phyloP scores from a whole-genome alignment of 225 moss, liverwort and hornwort species.

The Pseudisothecium myosuroides region DNA sequence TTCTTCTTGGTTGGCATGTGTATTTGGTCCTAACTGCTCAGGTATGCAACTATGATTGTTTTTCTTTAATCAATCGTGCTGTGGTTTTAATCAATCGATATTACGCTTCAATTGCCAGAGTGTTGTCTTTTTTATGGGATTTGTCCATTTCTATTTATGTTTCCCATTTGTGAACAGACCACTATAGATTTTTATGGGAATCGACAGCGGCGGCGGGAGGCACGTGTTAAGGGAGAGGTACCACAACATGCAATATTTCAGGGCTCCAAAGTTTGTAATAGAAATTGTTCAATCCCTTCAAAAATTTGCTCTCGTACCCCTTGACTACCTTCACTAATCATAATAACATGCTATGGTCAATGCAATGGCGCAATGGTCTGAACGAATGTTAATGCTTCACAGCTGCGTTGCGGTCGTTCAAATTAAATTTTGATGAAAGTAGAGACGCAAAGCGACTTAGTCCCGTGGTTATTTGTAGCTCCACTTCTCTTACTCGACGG shows the following conservation, averaged over 20 bases:
- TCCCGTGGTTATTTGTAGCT: neutral
- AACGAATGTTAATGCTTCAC: neutral
- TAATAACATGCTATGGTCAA: neutral
- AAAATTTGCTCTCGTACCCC: neutral
- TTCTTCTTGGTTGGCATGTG: constrained; percentile 83
- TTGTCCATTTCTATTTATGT: neutral
- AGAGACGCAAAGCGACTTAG: neutral
- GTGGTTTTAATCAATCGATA: neutral
- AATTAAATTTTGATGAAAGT: neutral
- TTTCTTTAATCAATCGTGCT: neutral
- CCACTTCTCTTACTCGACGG: neutral
- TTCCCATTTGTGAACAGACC: constrained; percentile 29
- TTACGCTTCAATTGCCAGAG: neutral
- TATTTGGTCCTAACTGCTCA: constrained; percentile 72
- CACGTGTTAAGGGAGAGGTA: constrained; percentile 59
- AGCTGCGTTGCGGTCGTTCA: neutral
- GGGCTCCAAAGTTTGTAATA: neutral
- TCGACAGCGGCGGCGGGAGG: constrained; percentile 49
- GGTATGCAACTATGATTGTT: constrained; percentile 18
- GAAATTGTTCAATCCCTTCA: neutral
- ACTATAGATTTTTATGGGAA: constrained; percentile 87
- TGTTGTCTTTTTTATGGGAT: neutral
- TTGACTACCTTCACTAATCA: neutral
- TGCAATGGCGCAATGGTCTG: neutral
- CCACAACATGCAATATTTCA: neutral